Percentiles rank a stretch among this genome's conserved stretches.
phyloP scores from a whole-genome alignment of 148 eudicot species.

The Arbutus unedo region DNA sequence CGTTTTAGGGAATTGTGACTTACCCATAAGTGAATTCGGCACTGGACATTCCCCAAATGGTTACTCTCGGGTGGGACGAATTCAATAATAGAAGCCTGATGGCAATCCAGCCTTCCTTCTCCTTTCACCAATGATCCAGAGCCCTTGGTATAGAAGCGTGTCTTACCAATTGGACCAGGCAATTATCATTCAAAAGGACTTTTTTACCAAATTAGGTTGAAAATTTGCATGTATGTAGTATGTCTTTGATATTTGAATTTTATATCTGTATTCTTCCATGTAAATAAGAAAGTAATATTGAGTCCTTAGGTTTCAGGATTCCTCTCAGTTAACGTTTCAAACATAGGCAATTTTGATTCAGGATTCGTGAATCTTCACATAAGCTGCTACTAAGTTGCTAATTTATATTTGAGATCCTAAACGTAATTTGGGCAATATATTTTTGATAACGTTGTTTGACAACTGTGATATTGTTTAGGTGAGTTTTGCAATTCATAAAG shows the following conservation, averaged over 20 bases:
- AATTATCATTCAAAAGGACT: not conserved
- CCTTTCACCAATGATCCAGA: not conserved
- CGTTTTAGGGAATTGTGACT: not conserved
- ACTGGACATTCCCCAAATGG: not conserved
- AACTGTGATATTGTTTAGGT: conserved; percentile 33
- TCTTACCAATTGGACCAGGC: not conserved
- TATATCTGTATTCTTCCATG: not conserved
- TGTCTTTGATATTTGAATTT: not conserved
- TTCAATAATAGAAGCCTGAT: not conserved
- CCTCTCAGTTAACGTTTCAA: not conserved
- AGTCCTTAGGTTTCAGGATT: not conserved
- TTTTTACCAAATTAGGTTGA: not conserved
- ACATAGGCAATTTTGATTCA: not conserved
- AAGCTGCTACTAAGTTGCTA: not conserved
- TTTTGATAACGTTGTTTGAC: not conserved
- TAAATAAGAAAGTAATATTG: not conserved
- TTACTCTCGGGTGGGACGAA: not conserved
- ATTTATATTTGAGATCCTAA: not conserved
- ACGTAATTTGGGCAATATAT: not conserved
- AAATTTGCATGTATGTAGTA: not conserved
- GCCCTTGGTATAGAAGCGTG: not conserved
- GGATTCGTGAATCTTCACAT: not conserved
- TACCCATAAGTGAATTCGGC: not conserved
- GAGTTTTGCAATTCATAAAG: conserved; percentile 47
- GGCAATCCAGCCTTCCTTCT: not conserved